These are phyloP conservation scores for Metschnikowia peoriensis DNA, from an alignment of 805 yeast genomes.

Conservation along the genomic window DNA sequence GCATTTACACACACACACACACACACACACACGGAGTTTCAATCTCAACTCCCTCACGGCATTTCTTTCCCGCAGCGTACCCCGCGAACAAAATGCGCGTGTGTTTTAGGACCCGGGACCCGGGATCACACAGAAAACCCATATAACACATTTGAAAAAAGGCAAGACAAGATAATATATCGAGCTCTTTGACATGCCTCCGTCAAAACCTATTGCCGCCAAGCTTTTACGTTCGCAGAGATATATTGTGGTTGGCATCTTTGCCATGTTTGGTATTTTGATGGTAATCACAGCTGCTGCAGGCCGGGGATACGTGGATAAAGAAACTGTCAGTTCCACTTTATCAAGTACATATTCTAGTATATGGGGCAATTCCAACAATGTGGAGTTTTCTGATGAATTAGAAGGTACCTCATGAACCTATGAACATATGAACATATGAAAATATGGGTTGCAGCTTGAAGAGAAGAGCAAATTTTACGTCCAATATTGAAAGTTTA, in stretches of 20 bases:
- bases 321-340: background rate
- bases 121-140: background rate
- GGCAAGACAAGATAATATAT: background rate
- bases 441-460: too few relatives aligned
- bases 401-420: background rate
- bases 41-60: background rate
- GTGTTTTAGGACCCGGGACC: background rate
- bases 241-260: slow-evolving; percentile 23
- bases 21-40: too few relatives aligned
- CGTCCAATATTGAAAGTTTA: too few relatives aligned
- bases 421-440: too few relatives aligned
- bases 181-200: background rate
- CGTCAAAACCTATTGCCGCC: slow-evolving; percentile 19
- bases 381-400: background rate
- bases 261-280: slow-evolving; percentile 23
- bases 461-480: too few relatives aligned
- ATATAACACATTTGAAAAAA: background rate
- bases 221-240: slow-evolving; percentile 35
- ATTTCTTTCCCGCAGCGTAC: background rate
- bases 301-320: slow-evolving; percentile 25
- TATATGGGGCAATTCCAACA: slow-evolving; percentile 2
- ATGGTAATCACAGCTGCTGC: slow-evolving; percentile 28
- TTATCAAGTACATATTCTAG: slow-evolving; percentile 4
- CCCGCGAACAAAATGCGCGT: too few relatives aligned
- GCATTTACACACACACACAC: too few relatives aligned